These are phyloP conservation scores for Fragilaria radians DNA, from an alignment of 108 stramenopile species.

Conservation along the genomic window DNA sequence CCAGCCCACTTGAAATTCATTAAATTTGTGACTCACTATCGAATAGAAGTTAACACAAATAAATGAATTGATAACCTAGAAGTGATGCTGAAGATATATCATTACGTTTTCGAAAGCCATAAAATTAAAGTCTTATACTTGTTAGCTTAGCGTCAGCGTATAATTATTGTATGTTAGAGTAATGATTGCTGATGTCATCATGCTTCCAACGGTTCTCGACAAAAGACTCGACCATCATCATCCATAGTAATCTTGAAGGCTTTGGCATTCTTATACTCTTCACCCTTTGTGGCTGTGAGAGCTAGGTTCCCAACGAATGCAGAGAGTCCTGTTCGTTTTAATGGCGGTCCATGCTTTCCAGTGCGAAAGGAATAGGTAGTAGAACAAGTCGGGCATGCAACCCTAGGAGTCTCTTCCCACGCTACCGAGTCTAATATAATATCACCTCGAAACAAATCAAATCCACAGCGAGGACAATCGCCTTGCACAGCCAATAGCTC, in stretches of 20 bases:
- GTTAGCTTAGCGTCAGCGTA: too few species aligned
- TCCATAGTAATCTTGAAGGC: slow-evolving; percentile 61
- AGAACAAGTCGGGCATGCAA: slow-evolving; percentile 78
- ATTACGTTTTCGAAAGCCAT: too few species aligned
- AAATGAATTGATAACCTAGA: too few species aligned
- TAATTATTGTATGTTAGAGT: too few species aligned
- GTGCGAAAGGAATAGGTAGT: slow-evolving; percentile 58
- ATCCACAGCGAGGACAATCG: slow-evolving; percentile 71
- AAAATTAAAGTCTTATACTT: too few species aligned
- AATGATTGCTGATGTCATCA: too few species aligned
- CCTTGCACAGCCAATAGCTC: slow-evolving; percentile 60
- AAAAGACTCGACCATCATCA: slow-evolving; percentile 64
- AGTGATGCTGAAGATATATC: too few species aligned
- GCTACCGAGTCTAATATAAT: slow-evolving; percentile 50
- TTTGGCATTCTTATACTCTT: slow-evolving; percentile 39
- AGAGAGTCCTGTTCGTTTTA: slow-evolving; percentile 64
- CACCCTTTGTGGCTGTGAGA: slow-evolving; percentile 58
- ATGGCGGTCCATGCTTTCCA: slow-evolving; percentile 66
- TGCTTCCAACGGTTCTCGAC: slow-evolving; percentile 10
- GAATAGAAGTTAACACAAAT: too few species aligned
- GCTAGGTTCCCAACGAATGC: slow-evolving; percentile 69
- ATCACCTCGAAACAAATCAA: slow-evolving; percentile 74
- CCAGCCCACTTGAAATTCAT: too few species aligned
- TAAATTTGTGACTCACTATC: too few species aligned
- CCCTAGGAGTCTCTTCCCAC: slow-evolving; percentile 50